Base-by-base conservation (phyloP, 163 green algal genomes). In the Volvox carteri region DNA sequence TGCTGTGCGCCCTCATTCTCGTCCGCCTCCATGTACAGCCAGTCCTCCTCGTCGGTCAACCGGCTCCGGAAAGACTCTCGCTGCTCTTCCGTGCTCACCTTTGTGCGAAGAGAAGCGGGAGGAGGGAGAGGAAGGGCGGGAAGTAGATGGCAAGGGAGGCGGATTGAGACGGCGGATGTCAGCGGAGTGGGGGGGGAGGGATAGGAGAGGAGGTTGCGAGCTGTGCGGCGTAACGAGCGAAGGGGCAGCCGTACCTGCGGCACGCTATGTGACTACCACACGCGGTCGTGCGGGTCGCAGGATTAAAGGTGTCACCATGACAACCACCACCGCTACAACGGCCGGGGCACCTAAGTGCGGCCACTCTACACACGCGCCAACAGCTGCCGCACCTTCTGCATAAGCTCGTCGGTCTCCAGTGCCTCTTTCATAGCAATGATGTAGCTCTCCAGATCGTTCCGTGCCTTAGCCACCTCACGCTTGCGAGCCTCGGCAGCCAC, bases 381-480 rank as follows among this genome's bases (percentile, higher is more conserved):
- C n/a, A n/a, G n/a, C n/a, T n/a, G n/a, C 60, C 62, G 19, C 56
- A 98, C 96, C 90, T 96, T 88, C 50, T 91, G 33, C 16, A 97
- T 19, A 5, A 92, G 84, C 73, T 95, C 91, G 50, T 97, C 92
- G 6, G 78, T 92, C 58, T 94, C 89, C 56, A 98, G 75, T 41
- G 65, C 73, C 46, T 94, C 92, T 48, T 93, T 90, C 30, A 87
- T 97, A 79, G 84, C 84, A 89, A 99, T 97, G 91, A 99, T 98
- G 96, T 99, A 99, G 5, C 92, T 87, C 93, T 99, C 98, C 72
- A 99, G 90, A 67, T 97, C 96, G 91, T 99, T 99, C 67, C 70
- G 86, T 25, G 52, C 25, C 72, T 90, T 90, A 46, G 90, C 90
- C 8, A 91, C 79, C 4, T 91, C 87, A 6, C 81, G 78, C 87